Evolutionary conservation across 1,284 basidiomycete genomes (phyloP).

Genomic region (Trichosporon inkin): DNA sequence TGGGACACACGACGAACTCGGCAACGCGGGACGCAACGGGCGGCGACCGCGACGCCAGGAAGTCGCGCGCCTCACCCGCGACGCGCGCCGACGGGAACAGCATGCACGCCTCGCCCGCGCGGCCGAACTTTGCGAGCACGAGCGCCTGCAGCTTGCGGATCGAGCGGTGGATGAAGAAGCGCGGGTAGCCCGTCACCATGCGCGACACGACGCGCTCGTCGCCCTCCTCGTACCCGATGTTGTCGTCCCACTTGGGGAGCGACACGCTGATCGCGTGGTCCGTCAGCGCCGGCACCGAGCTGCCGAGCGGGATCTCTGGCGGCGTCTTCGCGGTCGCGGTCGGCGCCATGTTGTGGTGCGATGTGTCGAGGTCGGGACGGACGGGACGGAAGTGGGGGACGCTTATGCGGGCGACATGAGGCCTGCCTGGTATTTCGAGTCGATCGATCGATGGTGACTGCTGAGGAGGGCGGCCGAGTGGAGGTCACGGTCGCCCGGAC

Average conservation of each 20-base stretch:
- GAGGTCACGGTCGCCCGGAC: no score
- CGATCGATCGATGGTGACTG: no score
- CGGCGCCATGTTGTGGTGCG: slow-evolving; percentile 19
- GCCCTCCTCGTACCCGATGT: slow-evolving; percentile 89
- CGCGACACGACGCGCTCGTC: slow-evolving; percentile 72
- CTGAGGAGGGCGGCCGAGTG: no score
- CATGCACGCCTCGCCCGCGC: slow-evolving; percentile 66
- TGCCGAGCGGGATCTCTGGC: slow-evolving; percentile 48
- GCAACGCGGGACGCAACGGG: slow-evolving; percentile 62
- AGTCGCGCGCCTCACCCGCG: slow-evolving; percentile 70
- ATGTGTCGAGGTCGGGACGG: background rate
- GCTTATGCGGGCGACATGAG: no score
- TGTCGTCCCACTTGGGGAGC: slow-evolving; percentile 89
- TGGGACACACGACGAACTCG: slow-evolving; percentile 63
- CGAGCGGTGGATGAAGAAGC: slow-evolving; percentile 89
- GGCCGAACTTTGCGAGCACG: slow-evolving; percentile 72
- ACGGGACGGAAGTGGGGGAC: no score
- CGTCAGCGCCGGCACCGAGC: slow-evolving; percentile 49
- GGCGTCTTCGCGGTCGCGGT: slow-evolving; percentile 15
- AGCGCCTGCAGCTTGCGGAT: slow-evolving; percentile 74
- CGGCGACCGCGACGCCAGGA: slow-evolving; percentile 58
- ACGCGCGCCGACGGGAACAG: slow-evolving; percentile 69
- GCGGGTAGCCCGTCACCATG: slow-evolving; percentile 93
- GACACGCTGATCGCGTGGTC: slow-evolving; percentile 97
- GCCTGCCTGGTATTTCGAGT: no score